A percentile compares a stretch with the other conserved stretches of the same genome.
These are phyloP conservation scores for Candida maltosa DNA, from an alignment of 805 yeast genomes.

Conservation along the genomic window DNA sequence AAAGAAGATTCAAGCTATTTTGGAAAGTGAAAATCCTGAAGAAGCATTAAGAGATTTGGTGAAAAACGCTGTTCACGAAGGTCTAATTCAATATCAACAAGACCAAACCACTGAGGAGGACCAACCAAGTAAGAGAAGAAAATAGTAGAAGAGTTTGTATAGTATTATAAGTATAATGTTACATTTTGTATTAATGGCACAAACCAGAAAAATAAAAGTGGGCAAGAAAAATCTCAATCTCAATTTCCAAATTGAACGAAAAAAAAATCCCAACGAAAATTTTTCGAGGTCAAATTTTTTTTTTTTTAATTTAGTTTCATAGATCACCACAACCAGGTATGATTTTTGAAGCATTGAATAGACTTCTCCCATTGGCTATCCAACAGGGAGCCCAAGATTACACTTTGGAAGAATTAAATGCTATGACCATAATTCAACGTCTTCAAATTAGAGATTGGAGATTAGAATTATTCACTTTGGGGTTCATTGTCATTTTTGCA, in stretches of 20 bases:
- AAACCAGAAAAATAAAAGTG: too few relatives aligned
- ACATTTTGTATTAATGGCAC: too few relatives aligned
- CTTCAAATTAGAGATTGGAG: constrained; percentile 68
- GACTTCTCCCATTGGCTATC: constrained; percentile 7
- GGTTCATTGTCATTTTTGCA: constrained; percentile 47
- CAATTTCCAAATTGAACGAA: too few relatives aligned
- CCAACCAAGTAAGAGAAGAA: constrained; percentile 8
- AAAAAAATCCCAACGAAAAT: too few relatives aligned
- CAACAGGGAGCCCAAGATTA: constrained; percentile 12
- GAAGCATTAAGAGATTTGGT: constrained; percentile 69
- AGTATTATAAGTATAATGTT: too few relatives aligned
- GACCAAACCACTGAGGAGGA: constrained; percentile 19
- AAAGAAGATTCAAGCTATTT: constrained; percentile 61
- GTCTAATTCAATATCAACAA: constrained; percentile 32
- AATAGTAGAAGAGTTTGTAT: constrained; percentile 2
- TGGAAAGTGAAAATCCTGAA: constrained; percentile 79
- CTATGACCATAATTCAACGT: constrained; percentile 59
- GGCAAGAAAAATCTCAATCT: too few relatives aligned
- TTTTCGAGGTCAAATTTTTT: too few relatives aligned
- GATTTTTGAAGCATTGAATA: constrained; percentile 8
- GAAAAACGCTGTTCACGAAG: constrained; percentile 60
- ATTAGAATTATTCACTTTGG: constrained; percentile 59
- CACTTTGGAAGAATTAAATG: constrained; percentile 52
- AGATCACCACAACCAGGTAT: constrained; percentile 1
- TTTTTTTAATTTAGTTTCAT: too few relatives aligned